Evolutionary conservation across 2,329 filamentous ascomycete genomes (phyloP).

Genomic region (Coleophoma crateriformis): DNA sequence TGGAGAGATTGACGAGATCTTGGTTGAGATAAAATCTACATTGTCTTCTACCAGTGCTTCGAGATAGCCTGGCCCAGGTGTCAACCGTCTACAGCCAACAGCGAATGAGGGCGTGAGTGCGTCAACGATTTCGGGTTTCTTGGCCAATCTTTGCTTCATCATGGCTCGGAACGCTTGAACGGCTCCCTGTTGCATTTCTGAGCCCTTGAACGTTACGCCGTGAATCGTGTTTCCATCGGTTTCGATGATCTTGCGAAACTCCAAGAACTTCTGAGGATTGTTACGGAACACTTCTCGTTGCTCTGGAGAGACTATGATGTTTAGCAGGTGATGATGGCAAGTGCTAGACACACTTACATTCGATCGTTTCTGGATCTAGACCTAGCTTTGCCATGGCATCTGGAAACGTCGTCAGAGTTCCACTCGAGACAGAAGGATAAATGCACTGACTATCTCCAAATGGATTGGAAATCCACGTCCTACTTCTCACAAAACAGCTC

Average conservation of each 20-base stretch:
- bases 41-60: slow-evolving; percentile 31
- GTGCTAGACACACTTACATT: slow-evolving; percentile 27
- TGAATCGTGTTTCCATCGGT: slow-evolving; percentile 36
- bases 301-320: slow-evolving; percentile 29
- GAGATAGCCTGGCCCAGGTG: slow-evolving; percentile 35
- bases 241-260: slow-evolving; percentile 40
- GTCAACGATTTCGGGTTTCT: slow-evolving; percentile 31
- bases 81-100: slow-evolving; percentile 36
- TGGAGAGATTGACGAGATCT: slow-evolving; percentile 35
- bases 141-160: slow-evolving; percentile 35
- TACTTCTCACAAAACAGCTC: slow-evolving; percentile 33
- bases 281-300: slow-evolving; percentile 30
- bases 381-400: slow-evolving; percentile 35
- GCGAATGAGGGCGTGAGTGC: slow-evolving; percentile 33
- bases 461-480: slow-evolving; percentile 13
- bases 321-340: not conserved
- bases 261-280: slow-evolving; percentile 31
- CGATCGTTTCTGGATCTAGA: slow-evolving; percentile 29
- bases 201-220: slow-evolving; percentile 29
- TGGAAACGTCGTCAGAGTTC: not conserved
- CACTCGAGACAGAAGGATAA: too few species aligned
- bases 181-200: slow-evolving; percentile 29
- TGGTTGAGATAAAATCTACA: slow-evolving; percentile 36
- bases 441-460: slow-evolving; percentile 8
- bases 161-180: slow-evolving; percentile 26